Percentiles rank a stretch among this genome's conserved stretches.
phyloP scores from a whole-genome alignment of 768 basidiomycete genomes.

The Rhodosporidiobolus sp. region DNA sequence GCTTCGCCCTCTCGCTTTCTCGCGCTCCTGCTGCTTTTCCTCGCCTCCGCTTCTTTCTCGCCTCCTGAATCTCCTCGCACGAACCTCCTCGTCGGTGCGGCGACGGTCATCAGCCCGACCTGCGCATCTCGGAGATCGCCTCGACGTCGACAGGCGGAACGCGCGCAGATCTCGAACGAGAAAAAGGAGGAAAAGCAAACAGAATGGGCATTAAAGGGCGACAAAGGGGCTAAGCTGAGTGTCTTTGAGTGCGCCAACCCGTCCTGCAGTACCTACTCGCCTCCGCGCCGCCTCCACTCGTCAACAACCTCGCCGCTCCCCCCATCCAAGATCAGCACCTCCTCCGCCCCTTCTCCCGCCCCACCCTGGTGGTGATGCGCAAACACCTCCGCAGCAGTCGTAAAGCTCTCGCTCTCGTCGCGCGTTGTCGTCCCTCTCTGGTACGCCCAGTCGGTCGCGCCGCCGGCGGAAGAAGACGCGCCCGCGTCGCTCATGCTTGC shows the following conservation, averaged over 20 bases:
- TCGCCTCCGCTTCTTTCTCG: too few relatives aligned
- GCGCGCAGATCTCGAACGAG: too few relatives aligned
- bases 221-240: neutral
- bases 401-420: conserved; percentile 4
- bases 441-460: neutral
- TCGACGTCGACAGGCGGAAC: too few relatives aligned
- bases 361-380: too few relatives aligned
- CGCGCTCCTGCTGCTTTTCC: too few relatives aligned
- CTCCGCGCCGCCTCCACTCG: neutral
- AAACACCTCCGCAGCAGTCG: conserved; percentile 7
- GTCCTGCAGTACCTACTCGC: neutral
- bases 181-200: neutral
- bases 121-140: too few relatives aligned
- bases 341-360: neutral
- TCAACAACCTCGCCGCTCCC: neutral
- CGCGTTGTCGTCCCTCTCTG: too few relatives aligned
- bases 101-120: too few relatives aligned
- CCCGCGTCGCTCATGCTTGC: conserved; percentile 5
- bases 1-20: too few relatives aligned
- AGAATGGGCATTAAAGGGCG: neutral
- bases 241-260: neutral
- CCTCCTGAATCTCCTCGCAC: too few relatives aligned
- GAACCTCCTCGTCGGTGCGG: too few relatives aligned
- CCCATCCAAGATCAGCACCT: neutral
- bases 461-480: neutral